These are phyloP conservation scores for Aspergillus pseudoterreus DNA, from an alignment of 2,329 filamentous ascomycete genomes.

Conservation along the genomic window DNA sequence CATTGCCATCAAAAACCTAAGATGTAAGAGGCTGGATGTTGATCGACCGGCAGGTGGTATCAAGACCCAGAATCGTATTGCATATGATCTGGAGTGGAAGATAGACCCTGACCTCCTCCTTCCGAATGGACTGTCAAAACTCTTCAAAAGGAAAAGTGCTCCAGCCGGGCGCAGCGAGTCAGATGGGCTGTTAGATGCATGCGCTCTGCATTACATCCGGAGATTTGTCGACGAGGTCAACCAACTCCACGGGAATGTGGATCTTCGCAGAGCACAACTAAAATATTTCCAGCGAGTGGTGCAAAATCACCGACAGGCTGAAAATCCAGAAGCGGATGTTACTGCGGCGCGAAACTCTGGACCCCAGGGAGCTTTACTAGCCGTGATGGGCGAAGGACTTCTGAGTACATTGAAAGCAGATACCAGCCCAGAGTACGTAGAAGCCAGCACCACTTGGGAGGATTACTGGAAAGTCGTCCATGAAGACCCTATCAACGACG, in stretches of 20 bases:
- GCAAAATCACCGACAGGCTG: neutral
- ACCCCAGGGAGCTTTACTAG: constrained; percentile 8
- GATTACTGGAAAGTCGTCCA: constrained; percentile 5
- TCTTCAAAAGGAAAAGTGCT: no score
- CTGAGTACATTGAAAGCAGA: constrained; percentile 4
- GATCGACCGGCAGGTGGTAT: neutral
- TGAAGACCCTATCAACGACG: constrained; percentile 4
- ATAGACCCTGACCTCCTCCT: constrained; percentile 15
- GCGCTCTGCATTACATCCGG: constrained; percentile 5
- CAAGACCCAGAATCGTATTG: neutral
- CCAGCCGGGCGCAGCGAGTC: neutral
- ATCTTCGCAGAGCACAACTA: neutral
- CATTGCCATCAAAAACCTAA: constrained; percentile 13
- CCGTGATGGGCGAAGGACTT: constrained; percentile 10
- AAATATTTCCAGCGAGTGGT: neutral
- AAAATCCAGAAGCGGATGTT: neutral
- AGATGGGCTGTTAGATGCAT: neutral
- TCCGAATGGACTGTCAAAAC: no score
- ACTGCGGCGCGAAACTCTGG: neutral
- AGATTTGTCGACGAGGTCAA: neutral
- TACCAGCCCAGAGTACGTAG: neutral
- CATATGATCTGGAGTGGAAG: constrained; percentile 19
- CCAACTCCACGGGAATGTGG: no score
- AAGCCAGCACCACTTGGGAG: neutral
- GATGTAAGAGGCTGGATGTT: constrained; percentile 5